phyloP scores from a whole-genome alignment of 2,329 filamentous ascomycete species.

The Amauroascus niger region DNA sequence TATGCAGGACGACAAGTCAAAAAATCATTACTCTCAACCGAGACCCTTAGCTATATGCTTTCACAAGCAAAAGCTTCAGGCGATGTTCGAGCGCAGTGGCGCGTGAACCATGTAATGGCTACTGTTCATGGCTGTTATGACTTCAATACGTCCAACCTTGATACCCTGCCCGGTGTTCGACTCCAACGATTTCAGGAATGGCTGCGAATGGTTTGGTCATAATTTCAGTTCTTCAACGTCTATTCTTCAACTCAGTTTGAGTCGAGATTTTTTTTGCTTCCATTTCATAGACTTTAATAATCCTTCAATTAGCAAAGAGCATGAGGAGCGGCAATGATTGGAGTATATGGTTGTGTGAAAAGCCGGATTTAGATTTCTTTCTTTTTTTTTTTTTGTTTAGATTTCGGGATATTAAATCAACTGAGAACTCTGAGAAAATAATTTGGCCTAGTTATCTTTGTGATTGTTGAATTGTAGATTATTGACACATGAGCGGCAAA shows the following conservation, averaged over 20 bases:
- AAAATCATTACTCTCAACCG: constrained; percentile 20
- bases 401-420: neutral
- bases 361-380: neutral
- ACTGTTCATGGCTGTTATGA: constrained; percentile 61
- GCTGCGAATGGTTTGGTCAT: constrained; percentile 43
- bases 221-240: neutral
- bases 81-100: constrained; percentile 31
- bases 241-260: neutral
- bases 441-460: too few species aligned
- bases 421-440: too few species aligned
- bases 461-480: too few species aligned
- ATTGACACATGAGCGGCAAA: too few species aligned
- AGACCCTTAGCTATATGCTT: constrained; percentile 17
- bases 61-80: constrained; percentile 24
- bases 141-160: constrained; percentile 52
- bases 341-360: too few species aligned
- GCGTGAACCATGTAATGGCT: constrained; percentile 53
- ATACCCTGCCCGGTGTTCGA: constrained; percentile 41
- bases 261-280: neutral
- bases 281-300: neutral
- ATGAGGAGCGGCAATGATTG: too few species aligned
- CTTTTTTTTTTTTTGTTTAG: too few species aligned
- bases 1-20: constrained; percentile 21
- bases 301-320: too few species aligned
- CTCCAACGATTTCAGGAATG: constrained; percentile 48